Percentiles rank a stretch among this genome's conserved stretches.
phyloP scores from a whole-genome alignment of 139 green algal species.

The Picochlorum sp. region DNA sequence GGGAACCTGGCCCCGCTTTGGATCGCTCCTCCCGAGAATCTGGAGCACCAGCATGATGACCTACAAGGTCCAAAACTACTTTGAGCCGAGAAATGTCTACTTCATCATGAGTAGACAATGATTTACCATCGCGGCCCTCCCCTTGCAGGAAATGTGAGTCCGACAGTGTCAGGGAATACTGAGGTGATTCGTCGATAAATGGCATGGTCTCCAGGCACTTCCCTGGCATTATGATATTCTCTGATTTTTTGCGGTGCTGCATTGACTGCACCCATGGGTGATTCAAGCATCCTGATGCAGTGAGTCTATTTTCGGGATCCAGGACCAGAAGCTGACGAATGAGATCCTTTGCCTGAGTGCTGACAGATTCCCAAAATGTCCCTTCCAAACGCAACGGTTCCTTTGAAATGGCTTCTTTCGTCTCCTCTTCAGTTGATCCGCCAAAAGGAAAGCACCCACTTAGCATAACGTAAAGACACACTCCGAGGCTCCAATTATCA shows the following conservation, averaged over 20 bases:
- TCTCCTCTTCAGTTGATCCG: conserved; percentile 53
- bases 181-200: background rate
- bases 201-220: background rate
- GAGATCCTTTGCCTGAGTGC: conserved; percentile 32
- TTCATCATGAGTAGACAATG: too few relatives aligned
- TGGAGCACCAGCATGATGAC: background rate
- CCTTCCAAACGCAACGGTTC: conserved; percentile 11
- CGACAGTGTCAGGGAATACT: too few relatives aligned
- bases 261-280: conserved; percentile 48
- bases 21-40: background rate
- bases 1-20: background rate
- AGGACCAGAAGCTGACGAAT: conserved; percentile 24
- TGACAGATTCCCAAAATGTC: conserved; percentile 25
- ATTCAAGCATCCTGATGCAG: conserved; percentile 48
- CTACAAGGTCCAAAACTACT: background rate
- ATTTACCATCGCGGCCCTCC: too few relatives aligned
- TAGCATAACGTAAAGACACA: conserved; percentile 87
- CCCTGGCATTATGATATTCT: background rate
- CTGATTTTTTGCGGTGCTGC: background rate
- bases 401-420: conserved; percentile 42
- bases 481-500: conserved; percentile 78
- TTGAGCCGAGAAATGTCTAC: too few relatives aligned
- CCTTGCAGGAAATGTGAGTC: too few relatives aligned
- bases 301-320: conserved; percentile 49
- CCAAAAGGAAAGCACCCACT: conserved; percentile 78